Evolutionary conservation across 2,329 filamentous ascomycete genomes (phyloP).

Genomic region (Conoideocrella luteorostrata): DNA sequence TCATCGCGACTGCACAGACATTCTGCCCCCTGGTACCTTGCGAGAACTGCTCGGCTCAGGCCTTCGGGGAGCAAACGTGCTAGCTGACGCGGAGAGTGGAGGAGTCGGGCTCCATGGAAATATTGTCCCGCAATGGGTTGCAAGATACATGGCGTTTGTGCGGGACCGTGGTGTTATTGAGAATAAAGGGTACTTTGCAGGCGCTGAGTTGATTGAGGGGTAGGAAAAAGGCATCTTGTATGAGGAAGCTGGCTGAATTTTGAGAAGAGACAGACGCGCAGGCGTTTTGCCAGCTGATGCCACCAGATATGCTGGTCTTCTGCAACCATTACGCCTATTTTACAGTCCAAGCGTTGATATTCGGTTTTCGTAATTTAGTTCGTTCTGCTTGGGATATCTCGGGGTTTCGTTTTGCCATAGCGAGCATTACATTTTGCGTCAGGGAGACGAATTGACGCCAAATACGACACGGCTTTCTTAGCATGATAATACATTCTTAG

Average conservation of each 20-base stretch:
- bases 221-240: neutral
- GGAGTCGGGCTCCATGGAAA: conserved; percentile 63
- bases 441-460: neutral
- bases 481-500: neutral
- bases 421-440: conserved; percentile 7
- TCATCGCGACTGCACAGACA: conserved; percentile 89
- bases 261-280: no score
- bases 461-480: neutral
- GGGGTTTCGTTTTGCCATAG: conserved; percentile 4
- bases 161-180: conserved; percentile 92
- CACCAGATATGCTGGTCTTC: no score
- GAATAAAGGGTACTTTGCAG: conserved; percentile 96
- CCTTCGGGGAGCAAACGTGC: conserved; percentile 65
- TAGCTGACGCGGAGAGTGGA: conserved; percentile 53
- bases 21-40: conserved; percentile 78
- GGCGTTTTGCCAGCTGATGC: no score
- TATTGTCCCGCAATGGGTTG: conserved; percentile 85
- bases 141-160: conserved; percentile 95
- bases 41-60: conserved; percentile 74
- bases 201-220: conserved; percentile 54
- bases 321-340: no score
- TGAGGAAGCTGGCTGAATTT: neutral
- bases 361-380: no score
- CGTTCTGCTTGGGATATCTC: neutral
- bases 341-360: no score